Conservation (phyloP, 352 stramenopile genomes). For the Phytophthora pinifolia region DNA sequence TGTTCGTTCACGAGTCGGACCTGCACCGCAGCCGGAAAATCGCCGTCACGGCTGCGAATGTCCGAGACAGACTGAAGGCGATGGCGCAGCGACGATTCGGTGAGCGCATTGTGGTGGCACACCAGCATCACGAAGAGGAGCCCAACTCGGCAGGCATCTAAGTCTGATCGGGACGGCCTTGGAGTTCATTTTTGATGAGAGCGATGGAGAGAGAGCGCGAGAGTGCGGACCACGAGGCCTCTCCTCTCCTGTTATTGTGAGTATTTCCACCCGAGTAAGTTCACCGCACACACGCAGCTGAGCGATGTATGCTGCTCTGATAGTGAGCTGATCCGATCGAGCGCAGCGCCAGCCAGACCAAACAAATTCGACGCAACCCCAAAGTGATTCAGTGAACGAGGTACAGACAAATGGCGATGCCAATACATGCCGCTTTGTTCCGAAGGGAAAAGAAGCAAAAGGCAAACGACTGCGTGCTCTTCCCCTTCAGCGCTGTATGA, state of each 20-base stretch:
- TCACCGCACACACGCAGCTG: constrained; percentile 7
- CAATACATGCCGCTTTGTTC: constrained; percentile 33
- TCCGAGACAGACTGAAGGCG: constrained; percentile 49
- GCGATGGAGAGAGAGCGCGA: constrained; percentile 15
- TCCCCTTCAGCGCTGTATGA: background rate
- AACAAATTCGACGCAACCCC: constrained; percentile 25
- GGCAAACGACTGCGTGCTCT: background rate
- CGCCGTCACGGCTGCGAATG: constrained; percentile 48
- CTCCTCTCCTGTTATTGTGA: constrained; percentile 30
- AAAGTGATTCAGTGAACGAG: constrained; percentile 26
- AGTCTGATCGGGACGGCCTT: constrained; percentile 9
- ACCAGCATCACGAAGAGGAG: constrained; percentile 44
- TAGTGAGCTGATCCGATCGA: constrained; percentile 21
- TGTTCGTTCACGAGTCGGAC: constrained; percentile 78
- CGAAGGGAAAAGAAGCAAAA: constrained; percentile 19
- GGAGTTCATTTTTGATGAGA: constrained; percentile 34
- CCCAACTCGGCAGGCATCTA: constrained; percentile 55
- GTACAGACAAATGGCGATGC: constrained; percentile 33
- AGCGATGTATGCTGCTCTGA: constrained; percentile 18
- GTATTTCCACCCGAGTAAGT: constrained; percentile 30
- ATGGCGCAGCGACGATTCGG: constrained; percentile 42
- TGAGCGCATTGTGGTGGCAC: constrained; percentile 44
- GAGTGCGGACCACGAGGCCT: constrained; percentile 3
- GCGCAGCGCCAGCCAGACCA: constrained; percentile 25
- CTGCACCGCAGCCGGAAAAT: constrained; percentile 46